Evolutionary conservation across 805 yeast genomes (phyloP).

Genomic region (Dipodascus geniculatus): DNA sequence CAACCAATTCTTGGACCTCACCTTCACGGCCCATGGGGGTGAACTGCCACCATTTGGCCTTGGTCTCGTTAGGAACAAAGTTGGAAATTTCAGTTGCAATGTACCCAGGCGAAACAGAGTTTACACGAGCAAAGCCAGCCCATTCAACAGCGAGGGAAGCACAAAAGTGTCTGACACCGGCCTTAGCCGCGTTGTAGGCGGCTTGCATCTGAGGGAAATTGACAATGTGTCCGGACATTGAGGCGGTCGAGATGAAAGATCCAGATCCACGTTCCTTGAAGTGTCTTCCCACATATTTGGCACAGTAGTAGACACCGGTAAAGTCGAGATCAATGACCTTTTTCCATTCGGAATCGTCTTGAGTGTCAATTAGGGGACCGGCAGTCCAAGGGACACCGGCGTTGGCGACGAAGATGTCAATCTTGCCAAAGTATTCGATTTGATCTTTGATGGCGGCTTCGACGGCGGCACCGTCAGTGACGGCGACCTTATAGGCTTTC

Average conservation of each 20-base stretch:
- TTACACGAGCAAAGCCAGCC: constrained; percentile 81
- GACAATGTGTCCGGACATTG: constrained; percentile 82
- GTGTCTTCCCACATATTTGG: constrained; percentile 59
- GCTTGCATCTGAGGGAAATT: constrained; percentile 84
- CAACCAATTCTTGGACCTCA: constrained; percentile 58
- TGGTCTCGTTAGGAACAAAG: constrained; percentile 33
- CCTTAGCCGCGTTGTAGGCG: constrained; percentile 77
- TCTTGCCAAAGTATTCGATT: constrained; percentile 59
- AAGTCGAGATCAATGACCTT: constrained; percentile 64
- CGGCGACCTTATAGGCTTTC: constrained; percentile 53
- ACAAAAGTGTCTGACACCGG: constrained; percentile 66
- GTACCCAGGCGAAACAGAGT: constrained; percentile 79
- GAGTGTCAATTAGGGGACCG: constrained; percentile 42
- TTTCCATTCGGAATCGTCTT: constrained; percentile 51
- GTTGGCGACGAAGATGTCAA: constrained; percentile 79
- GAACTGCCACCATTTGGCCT: constrained; percentile 37
- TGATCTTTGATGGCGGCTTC: constrained; percentile 38
- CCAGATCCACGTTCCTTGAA: constrained; percentile 69
- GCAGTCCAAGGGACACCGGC: constrained; percentile 81
- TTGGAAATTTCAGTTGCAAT: constrained; percentile 58
- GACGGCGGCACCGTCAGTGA: constrained; percentile 40
- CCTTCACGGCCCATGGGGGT: constrained; percentile 71
- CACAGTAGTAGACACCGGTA: constrained; percentile 70
- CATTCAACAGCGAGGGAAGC: constrained; percentile 78
- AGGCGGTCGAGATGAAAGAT: constrained; percentile 72